phyloP scores from a whole-genome alignment of 495 filamentous ascomycete genomes.

The Cudoniella acicularis region DNA sequence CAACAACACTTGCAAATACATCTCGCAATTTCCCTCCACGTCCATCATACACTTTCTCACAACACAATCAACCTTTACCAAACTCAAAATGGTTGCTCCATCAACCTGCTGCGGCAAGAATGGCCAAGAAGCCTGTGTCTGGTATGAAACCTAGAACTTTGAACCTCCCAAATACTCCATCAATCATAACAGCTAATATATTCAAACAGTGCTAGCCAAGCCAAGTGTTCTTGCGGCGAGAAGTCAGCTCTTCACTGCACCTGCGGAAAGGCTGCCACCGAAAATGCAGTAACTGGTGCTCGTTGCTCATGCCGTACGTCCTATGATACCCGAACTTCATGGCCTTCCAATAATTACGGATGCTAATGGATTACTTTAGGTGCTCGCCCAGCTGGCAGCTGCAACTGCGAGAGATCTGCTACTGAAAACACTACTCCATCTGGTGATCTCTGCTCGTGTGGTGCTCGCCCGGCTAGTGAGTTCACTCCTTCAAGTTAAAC shows the following conservation, averaged over 20 bases:
- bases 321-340: slow-evolving; percentile 17
- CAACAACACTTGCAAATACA: no score
- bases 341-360: background rate
- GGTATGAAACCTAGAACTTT: slow-evolving; percentile 35
- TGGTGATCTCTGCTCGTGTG: slow-evolving; percentile 66
- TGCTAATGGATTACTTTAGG: slow-evolving; percentile 4
- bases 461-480: slow-evolving; percentile 65
- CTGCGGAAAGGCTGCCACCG: slow-evolving; percentile 71
- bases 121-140: slow-evolving; percentile 41
- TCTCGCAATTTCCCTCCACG: background rate
- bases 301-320: slow-evolving; percentile 73
- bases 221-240: slow-evolving; percentile 84
- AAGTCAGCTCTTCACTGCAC: slow-evolving; percentile 79
- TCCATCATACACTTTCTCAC: background rate
- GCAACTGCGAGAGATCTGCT: slow-evolving; percentile 72
- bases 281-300: slow-evolving; percentile 71
- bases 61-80: background rate
- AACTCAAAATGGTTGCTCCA: slow-evolving; percentile 26
- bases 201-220: slow-evolving; percentile 37
- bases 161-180: background rate
- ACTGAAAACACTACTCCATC: slow-evolving; percentile 67
- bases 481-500: slow-evolving; percentile 15
- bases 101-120: slow-evolving; percentile 51
- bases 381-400: slow-evolving; percentile 68
- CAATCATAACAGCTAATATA: slow-evolving; percentile 21